These are phyloP conservation scores for Amanita rimosa DNA, from an alignment of 768 basidiomycete species.

Conservation along the genomic window DNA sequence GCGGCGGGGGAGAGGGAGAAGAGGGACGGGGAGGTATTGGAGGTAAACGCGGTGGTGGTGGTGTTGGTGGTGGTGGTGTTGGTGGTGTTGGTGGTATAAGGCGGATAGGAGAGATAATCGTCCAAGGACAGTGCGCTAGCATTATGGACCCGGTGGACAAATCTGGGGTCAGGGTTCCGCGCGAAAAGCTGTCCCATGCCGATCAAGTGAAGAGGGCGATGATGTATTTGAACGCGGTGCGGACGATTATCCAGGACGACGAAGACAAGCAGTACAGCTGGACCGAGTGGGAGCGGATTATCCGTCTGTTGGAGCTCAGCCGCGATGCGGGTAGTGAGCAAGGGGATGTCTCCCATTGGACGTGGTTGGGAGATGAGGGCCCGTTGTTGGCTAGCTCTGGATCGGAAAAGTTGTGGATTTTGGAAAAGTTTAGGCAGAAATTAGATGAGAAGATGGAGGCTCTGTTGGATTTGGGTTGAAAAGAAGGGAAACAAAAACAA, in stretches of 20 bases:
- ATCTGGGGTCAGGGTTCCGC: too few species aligned
- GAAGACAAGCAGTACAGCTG: conserved; percentile 20
- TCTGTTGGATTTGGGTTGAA: neutral
- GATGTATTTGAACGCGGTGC: conserved; percentile 19
- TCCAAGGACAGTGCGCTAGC: too few species aligned
- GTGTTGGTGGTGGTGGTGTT: too few species aligned
- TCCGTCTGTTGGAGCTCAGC: conserved; percentile 17
- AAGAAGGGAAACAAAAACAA: too few species aligned
- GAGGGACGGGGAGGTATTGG: too few species aligned
- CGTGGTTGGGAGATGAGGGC: conserved; percentile 28
- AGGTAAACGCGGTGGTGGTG: too few species aligned
- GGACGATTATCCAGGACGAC: conserved; percentile 7
- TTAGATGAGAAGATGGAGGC: conserved; percentile 21
- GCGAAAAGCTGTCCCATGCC: neutral
- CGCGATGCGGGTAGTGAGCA: conserved; percentile 7
- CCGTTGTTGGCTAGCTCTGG: conserved; percentile 22
- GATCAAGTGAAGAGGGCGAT: conserved; percentile 10
- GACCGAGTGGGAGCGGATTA: conserved; percentile 25
- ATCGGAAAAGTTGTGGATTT: conserved; percentile 27
- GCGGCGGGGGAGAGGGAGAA: too few species aligned
- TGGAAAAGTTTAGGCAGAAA: conserved; percentile 21
- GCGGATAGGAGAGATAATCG: too few species aligned
- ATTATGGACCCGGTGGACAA: too few species aligned
- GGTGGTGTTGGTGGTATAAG: too few species aligned
- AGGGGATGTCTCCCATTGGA: conserved; percentile 10